phyloP scores from a whole-genome alignment of 192 early-diverging fungal genomes.

The Coemansia sp. region DNA sequence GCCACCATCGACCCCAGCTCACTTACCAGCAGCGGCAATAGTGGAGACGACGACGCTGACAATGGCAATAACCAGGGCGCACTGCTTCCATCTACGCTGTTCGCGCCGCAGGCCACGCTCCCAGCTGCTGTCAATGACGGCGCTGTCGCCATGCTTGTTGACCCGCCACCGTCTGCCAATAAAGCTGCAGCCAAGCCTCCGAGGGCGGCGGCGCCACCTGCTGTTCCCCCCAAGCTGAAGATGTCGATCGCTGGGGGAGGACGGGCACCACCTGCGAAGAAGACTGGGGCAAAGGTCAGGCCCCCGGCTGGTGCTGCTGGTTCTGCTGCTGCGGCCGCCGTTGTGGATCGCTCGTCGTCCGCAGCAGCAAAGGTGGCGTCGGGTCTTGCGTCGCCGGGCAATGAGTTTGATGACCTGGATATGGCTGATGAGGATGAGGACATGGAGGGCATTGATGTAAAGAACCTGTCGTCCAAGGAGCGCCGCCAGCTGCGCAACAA shows the following conservation, averaged over 20 bases:
- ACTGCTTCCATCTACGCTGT: conserved; percentile 18
- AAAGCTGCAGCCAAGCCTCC: neutral
- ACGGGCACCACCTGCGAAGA: neutral
- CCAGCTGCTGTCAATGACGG: conserved; percentile 7
- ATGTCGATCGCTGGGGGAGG: neutral
- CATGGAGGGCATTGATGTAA: conserved; percentile 59
- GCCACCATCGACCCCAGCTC: conserved; percentile 40
- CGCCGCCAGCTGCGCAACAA: conserved; percentile 86
- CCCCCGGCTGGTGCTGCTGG: neutral
- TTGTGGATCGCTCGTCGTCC: neutral
- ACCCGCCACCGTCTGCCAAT: conserved; percentile 10
- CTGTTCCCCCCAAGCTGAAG: neutral
- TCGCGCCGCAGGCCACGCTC: neutral
- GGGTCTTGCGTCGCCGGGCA: neutral
- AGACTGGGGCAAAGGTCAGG: conserved; percentile 1
- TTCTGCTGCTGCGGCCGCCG: conserved; percentile 12
- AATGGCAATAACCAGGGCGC: conserved; percentile 11
- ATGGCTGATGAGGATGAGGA: conserved; percentile 28
- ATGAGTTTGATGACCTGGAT: conserved; percentile 3
- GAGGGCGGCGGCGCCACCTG: neutral
- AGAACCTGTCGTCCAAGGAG: conserved; percentile 73
- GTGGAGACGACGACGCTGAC: conserved; percentile 1
- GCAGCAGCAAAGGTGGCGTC: neutral
- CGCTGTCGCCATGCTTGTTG: conserved; percentile 24
- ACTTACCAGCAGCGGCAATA: conserved; percentile 4